These are phyloP conservation scores for Chaetomiaceae sp. DNA, from an alignment of 2,329 filamentous ascomycete species.

Conservation along the genomic window DNA sequence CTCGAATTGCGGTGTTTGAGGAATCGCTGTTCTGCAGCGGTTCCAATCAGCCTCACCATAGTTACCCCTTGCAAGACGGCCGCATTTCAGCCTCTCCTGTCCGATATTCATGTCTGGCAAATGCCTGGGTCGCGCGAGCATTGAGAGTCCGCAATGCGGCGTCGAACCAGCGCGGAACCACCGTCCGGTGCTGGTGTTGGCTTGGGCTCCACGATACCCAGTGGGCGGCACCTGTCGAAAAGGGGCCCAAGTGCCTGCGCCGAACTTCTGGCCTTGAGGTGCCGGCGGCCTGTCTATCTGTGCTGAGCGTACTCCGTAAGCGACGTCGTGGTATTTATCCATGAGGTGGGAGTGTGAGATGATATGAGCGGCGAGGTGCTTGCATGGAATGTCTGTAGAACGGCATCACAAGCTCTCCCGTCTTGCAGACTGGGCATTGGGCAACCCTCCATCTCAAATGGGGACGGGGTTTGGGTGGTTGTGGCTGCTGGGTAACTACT, in stretches of 20 bases:
- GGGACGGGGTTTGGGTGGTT: background rate
- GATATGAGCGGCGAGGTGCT: background rate
- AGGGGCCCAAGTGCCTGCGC: background rate
- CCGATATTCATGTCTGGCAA: background rate
- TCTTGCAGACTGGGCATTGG: background rate
- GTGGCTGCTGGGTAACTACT: conserved; percentile 15
- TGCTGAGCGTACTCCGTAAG: background rate
- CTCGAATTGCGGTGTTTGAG: background rate
- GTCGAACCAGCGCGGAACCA: background rate
- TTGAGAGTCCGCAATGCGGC: background rate
- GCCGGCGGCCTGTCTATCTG: background rate
- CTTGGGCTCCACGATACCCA: background rate
- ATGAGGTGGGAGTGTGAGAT: background rate
- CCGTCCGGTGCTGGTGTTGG: background rate
- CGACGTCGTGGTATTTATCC: background rate
- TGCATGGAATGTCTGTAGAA: background rate
- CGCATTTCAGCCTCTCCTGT: background rate
- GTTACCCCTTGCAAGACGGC: background rate
- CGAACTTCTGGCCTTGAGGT: background rate
- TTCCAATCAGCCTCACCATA: background rate
- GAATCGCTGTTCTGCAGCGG: background rate
- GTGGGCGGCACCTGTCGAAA: background rate
- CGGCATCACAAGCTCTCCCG: background rate
- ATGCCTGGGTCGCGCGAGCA: background rate
- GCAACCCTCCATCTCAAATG: background rate